Evolutionary conservation across 768 basidiomycete genomes (phyloP).

Genomic region (Pulveroboletus sp.): DNA sequence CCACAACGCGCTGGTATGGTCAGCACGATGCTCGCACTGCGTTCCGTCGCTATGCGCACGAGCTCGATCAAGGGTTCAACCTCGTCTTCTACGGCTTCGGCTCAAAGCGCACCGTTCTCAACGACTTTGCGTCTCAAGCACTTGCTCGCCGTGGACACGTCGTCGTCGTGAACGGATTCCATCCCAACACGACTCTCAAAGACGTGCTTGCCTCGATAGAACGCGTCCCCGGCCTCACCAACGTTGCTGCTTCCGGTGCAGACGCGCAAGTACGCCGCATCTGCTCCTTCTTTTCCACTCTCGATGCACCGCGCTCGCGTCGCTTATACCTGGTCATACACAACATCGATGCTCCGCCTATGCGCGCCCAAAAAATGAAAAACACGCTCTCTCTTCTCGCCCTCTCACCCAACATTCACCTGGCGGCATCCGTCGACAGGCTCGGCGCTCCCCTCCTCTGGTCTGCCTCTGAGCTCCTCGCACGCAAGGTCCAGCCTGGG

Average conservation of each 20-base stretch:
- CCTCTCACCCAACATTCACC: constrained; percentile 70
- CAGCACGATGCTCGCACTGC: constrained; percentile 23
- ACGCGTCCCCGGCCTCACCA: constrained; percentile 24
- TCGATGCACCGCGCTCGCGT: constrained; percentile 24
- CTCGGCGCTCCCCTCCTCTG: constrained; percentile 82
- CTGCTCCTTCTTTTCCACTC: constrained; percentile 58
- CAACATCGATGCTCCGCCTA: constrained; percentile 77
- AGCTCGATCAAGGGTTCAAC: constrained; percentile 84
- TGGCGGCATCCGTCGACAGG: constrained; percentile 86
- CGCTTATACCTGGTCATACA: constrained; percentile 81
- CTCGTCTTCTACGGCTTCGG: constrained; percentile 87
- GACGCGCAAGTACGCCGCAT: constrained; percentile 68
- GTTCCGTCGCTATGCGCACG: constrained; percentile 62
- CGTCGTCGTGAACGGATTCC: constrained; percentile 76
- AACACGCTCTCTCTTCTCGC: constrained; percentile 72
- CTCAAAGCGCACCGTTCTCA: constrained; percentile 76
- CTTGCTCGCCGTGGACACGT: constrained; percentile 66
- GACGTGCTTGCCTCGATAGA: constrained; percentile 67
- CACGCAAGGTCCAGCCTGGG: constrained; percentile 41
- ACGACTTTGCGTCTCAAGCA: constrained; percentile 62
- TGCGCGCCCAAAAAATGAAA: constrained; percentile 64
- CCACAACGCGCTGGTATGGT: constrained; percentile 22
- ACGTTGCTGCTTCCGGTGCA: constrained; percentile 25
- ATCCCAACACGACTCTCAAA: constrained; percentile 62
- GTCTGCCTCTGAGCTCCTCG: constrained; percentile 61